Conservation (phyloP, 208 protist species). For the Crithidia acanthocephali region DNA sequence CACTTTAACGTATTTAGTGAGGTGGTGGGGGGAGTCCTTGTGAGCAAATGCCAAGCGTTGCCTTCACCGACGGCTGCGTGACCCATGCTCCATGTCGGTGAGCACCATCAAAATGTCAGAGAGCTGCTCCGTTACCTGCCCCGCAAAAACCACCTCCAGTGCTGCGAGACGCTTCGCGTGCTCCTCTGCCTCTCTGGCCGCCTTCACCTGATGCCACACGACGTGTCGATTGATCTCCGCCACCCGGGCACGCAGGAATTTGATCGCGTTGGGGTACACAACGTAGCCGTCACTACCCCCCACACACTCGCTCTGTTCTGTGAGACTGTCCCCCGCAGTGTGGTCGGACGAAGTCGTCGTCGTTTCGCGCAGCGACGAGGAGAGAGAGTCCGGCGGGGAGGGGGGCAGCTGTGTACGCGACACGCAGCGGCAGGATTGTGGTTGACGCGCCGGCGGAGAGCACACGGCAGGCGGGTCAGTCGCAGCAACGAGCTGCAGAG, state of each 20-base stretch:
- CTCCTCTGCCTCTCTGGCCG: conserved; percentile 33
- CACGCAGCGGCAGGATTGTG: neutral
- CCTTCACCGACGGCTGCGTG: conserved; percentile 3
- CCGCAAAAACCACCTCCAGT: conserved; percentile 43
- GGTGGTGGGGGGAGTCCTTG: too few relatives aligned
- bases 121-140: conserved; percentile 47
- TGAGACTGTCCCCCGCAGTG: neutral
- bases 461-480: neutral
- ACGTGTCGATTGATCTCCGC: conserved; percentile 55
- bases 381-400: neutral
- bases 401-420: conserved; percentile 29
- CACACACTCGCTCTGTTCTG: neutral
- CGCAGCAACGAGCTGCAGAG: neutral
- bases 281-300: conserved; percentile 21
- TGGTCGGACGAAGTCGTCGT: neutral
- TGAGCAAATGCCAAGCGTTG: too few relatives aligned
- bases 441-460: neutral
- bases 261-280: conserved; percentile 32
- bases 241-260: conserved; percentile 36
- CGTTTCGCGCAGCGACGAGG: neutral
- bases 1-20: too few relatives aligned
- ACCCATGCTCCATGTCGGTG: conserved; percentile 43
- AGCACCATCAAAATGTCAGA: conserved; percentile 65
- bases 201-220: conserved; percentile 52
- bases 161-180: conserved; percentile 39